These are phyloP conservation scores for Boletus rubroflammeus DNA, from an alignment of 768 basidiomycete genomes.

Conservation along the genomic window DNA sequence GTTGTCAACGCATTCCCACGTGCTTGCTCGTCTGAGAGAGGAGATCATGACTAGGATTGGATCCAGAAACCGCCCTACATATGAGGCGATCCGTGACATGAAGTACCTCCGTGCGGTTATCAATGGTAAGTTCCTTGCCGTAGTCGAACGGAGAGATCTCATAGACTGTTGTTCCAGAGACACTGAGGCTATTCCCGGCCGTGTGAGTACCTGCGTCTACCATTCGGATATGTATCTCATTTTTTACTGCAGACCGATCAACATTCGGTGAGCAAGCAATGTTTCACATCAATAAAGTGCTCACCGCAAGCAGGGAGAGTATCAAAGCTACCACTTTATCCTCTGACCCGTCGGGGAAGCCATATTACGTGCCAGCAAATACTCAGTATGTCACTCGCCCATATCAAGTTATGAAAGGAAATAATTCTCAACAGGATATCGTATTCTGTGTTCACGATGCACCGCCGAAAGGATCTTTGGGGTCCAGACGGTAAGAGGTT, in stretches of 20 bases:
- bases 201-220: conserved; percentile 28
- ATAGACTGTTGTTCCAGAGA: conserved; percentile 34
- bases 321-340: conserved; percentile 47
- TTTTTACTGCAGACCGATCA: conserved; percentile 39
- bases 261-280: conserved; percentile 36
- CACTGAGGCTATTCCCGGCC: conserved; percentile 52
- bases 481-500: conserved; percentile 57
- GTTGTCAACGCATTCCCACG: conserved; percentile 48
- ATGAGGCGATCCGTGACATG: conserved; percentile 57
- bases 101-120: conserved; percentile 63
- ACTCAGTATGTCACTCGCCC: conserved; percentile 30
- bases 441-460: conserved; percentile 64
- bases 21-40: conserved; percentile 45
- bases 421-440: conserved; percentile 29
- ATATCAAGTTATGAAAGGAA: neutral
- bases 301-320: conserved; percentile 36
- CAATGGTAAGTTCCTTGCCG: conserved; percentile 41
- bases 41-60: conserved; percentile 56
- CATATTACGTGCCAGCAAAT: conserved; percentile 36
- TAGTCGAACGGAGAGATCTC: neutral
- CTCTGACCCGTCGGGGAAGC: conserved; percentile 13
- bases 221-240: neutral
- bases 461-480: conserved; percentile 63
- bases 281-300: neutral
- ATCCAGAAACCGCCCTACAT: conserved; percentile 43